Percentiles rank a stretch among this genome's conserved stretches.
Conservation (phyloP, 805 yeast genomes). For the Clavispora santaluciae region DNA sequence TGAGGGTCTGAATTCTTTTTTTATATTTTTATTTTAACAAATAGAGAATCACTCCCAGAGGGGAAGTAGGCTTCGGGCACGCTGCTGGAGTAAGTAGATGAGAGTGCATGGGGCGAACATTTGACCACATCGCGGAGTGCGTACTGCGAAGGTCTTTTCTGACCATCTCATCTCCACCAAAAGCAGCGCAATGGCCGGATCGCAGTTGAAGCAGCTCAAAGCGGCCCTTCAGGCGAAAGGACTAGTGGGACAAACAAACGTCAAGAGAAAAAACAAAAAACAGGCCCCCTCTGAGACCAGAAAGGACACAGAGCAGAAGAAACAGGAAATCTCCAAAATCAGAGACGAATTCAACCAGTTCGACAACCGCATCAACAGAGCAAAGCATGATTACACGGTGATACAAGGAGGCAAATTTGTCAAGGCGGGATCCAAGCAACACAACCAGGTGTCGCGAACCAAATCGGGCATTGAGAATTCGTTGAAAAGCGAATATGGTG, state of each 20-base stretch:
- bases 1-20: too few species aligned
- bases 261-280: slow-evolving; percentile 52
- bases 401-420: slow-evolving; percentile 41
- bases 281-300: slow-evolving; percentile 57
- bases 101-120: background rate
- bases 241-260: slow-evolving; percentile 78
- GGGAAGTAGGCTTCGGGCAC: too few species aligned
- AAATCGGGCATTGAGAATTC: slow-evolving; percentile 35
- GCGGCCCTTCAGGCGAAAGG: slow-evolving; percentile 75
- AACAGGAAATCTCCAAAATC: slow-evolving; percentile 49
- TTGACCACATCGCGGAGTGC: background rate
- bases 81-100: too few species aligned
- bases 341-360: slow-evolving; percentile 88
- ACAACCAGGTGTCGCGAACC: slow-evolving; percentile 28
- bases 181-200: slow-evolving; percentile 60
- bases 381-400: slow-evolving; percentile 50
- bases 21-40: too few species aligned
- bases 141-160: slow-evolving; percentile 4
- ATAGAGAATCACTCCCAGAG: too few species aligned
- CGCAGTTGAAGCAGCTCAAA: slow-evolving; percentile 80
- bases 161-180: background rate
- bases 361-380: slow-evolving; percentile 67
- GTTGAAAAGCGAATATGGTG: slow-evolving; percentile 58
- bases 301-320: slow-evolving; percentile 56
- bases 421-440: slow-evolving; percentile 37